Evolutionary conservation across 805 yeast species (phyloP).

Genomic region (Candida orba): DNA sequence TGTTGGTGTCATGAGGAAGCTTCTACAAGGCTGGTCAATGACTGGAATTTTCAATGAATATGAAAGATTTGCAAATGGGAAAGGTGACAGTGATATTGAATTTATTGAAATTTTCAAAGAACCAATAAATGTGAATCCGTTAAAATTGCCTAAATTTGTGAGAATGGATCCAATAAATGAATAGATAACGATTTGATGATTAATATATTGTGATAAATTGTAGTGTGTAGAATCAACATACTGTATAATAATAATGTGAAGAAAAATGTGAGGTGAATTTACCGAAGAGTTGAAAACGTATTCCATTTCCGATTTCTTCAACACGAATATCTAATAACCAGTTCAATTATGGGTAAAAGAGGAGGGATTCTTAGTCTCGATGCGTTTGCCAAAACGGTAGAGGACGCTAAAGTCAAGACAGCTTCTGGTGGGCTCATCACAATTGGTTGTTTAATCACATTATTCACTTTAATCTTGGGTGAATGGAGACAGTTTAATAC

Average conservation of each 20-base stretch:
- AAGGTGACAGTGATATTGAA: constrained; percentile 87
- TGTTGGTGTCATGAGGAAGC: constrained; percentile 83
- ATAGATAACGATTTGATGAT: background rate
- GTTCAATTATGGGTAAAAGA: constrained; percentile 17
- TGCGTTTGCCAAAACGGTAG: constrained; percentile 91
- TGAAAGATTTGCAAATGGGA: constrained; percentile 86
- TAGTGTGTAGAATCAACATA: too few species aligned
- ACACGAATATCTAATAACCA: too few species aligned
- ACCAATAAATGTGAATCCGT: constrained; percentile 38
- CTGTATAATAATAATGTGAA: too few species aligned
- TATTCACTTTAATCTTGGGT: constrained; percentile 53
- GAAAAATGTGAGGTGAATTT: background rate
- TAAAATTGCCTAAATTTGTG: constrained; percentile 59
- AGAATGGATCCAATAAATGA: constrained; percentile 10
- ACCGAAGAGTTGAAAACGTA: background rate
- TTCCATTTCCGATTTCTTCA: too few species aligned
- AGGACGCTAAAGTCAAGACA: constrained; percentile 85
- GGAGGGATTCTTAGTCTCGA: constrained; percentile 50
- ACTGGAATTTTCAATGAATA: constrained; percentile 93
- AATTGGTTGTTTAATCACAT: constrained; percentile 53
- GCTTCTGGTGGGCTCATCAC: constrained; percentile 89
- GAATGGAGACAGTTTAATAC: constrained; percentile 73
- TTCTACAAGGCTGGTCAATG: constrained; percentile 87
- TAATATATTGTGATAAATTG: background rate
- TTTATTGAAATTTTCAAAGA: constrained; percentile 82